Conservation (phyloP, 768 basidiomycete genomes). For the Cystobasidium ongulense region DNA sequence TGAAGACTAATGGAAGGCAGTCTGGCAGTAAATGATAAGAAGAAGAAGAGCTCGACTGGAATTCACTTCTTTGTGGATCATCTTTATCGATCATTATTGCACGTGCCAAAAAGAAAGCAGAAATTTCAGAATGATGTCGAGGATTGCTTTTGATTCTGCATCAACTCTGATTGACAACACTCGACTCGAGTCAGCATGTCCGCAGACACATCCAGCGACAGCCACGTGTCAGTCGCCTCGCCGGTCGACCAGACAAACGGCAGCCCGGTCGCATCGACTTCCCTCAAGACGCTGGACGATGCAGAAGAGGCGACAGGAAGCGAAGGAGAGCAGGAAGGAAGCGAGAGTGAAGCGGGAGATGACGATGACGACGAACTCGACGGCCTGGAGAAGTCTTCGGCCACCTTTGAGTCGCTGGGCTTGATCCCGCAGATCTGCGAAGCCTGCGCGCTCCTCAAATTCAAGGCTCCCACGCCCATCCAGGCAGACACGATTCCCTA, state of each 20-base stretch:
- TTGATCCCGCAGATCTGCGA: conserved; percentile 81
- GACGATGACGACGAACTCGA: conserved; percentile 38
- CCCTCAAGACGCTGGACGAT: neutral
- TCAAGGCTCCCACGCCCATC: conserved; percentile 80
- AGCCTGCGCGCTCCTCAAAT: conserved; percentile 71
- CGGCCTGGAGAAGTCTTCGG: conserved; percentile 27
- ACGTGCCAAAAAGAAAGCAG: too few relatives aligned
- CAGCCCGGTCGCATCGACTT: neutral
- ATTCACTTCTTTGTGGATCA: too few relatives aligned
- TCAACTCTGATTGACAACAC: neutral
- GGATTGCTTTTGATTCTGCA: too few relatives aligned
- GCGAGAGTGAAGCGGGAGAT: neutral
- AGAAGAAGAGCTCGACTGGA: too few relatives aligned
- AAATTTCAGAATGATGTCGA: too few relatives aligned
- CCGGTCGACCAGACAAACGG: neutral
- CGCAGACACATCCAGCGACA: neutral
- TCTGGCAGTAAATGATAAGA: too few relatives aligned
- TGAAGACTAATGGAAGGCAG: too few relatives aligned
- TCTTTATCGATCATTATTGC: too few relatives aligned
- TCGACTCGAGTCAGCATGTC: neutral
- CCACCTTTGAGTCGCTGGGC: conserved; percentile 72
- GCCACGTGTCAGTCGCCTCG: neutral
- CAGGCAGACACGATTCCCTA: conserved; percentile 75
- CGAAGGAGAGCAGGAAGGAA: neutral
- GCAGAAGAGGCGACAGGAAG: neutral